phyloP scores from a whole-genome alignment of 2,329 filamentous ascomycete genomes.

The Bertia moriformis region DNA sequence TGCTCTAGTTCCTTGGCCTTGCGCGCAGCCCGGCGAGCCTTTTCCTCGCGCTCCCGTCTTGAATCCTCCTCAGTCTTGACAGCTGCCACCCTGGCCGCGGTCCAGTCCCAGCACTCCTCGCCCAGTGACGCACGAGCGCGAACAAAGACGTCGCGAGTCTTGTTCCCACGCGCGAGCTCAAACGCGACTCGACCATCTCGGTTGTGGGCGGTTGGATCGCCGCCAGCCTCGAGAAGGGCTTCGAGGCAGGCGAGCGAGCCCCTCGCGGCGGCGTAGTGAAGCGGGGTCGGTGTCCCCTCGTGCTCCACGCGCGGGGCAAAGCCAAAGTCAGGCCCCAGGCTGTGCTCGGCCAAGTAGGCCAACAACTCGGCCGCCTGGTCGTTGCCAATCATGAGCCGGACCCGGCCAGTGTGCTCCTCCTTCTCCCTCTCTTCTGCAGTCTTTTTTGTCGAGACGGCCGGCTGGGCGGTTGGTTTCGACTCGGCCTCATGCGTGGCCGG shows the following conservation, averaged over 20 bases:
- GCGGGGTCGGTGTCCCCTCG: slow-evolving; percentile 66
- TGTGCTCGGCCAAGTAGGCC: slow-evolving; percentile 68
- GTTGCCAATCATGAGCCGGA: slow-evolving; percentile 75
- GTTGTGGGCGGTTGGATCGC: slow-evolving; percentile 59
- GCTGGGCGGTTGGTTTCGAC: slow-evolving; percentile 21
- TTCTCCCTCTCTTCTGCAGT: slow-evolving; percentile 72
- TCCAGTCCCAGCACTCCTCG: slow-evolving; percentile 67
- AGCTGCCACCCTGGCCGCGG: slow-evolving; percentile 55
- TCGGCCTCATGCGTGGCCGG: slow-evolving; percentile 32
- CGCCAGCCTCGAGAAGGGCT: slow-evolving; percentile 57
- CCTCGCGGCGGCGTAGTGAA: slow-evolving; percentile 73
- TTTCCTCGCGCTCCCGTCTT: slow-evolving; percentile 51
- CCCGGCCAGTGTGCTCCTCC: slow-evolving; percentile 69
- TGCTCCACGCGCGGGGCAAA: slow-evolving; percentile 62
- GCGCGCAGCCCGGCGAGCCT: slow-evolving; percentile 57
- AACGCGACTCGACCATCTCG: slow-evolving; percentile 70
- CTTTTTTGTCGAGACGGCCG: slow-evolving; percentile 43
- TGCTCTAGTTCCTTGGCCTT: slow-evolving; percentile 44
- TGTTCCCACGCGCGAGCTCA: slow-evolving; percentile 70
- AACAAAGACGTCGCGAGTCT: slow-evolving; percentile 81
- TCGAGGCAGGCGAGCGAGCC: slow-evolving; percentile 63
- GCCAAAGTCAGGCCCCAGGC: slow-evolving; percentile 53
- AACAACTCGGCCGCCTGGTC: slow-evolving; percentile 79
- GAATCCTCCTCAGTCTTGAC: slow-evolving; percentile 56
- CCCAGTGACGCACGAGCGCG: slow-evolving; percentile 72